Percentiles rank a stretch among this genome's conserved stretches.
Conservation (phyloP, 2,329 filamentous ascomycete species). For the Neocucurbitaria cava region DNA sequence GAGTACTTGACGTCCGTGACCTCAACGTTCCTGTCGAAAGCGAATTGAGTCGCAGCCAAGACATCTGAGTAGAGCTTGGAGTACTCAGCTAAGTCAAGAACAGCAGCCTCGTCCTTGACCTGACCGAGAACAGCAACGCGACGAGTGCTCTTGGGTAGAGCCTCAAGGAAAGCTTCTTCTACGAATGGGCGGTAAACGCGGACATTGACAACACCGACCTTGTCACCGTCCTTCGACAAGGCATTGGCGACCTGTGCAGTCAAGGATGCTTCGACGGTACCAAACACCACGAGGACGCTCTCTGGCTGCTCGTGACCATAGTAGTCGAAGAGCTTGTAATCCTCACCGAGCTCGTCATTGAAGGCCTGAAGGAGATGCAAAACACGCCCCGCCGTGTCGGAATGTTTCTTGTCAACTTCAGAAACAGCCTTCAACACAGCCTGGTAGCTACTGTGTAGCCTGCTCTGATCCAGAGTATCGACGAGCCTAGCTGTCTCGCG, state of each 20-base stretch:
- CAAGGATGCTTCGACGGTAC: constrained; percentile 87
- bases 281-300: constrained; percentile 88
- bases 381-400: constrained; percentile 75
- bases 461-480: constrained; percentile 77
- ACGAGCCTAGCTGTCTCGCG: constrained; percentile 83
- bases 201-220: constrained; percentile 88
- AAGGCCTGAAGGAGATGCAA: constrained; percentile 73
- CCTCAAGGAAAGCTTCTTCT: constrained; percentile 89
- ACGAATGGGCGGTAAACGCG: constrained; percentile 94
- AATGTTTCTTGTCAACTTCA: constrained; percentile 70
- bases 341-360: constrained; percentile 91
- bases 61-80: constrained; percentile 95
- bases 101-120: constrained; percentile 74
- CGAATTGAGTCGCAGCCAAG: constrained; percentile 80
- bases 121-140: constrained; percentile 88
- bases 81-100: constrained; percentile 76
- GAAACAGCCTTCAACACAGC: constrained; percentile 68
- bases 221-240: constrained; percentile 74
- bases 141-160: constrained; percentile 76
- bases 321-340: constrained; percentile 95
- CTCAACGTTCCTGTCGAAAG: constrained; percentile 62
- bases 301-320: constrained; percentile 81
- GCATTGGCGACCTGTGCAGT: constrained; percentile 79
- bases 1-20: constrained; percentile 91
- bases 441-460: constrained; percentile 73